A percentile compares a stretch with the other conserved stretches of the same genome.
phyloP scores from a whole-genome alignment of 805 yeast species.

The Komagataella pseudopastoris region DNA sequence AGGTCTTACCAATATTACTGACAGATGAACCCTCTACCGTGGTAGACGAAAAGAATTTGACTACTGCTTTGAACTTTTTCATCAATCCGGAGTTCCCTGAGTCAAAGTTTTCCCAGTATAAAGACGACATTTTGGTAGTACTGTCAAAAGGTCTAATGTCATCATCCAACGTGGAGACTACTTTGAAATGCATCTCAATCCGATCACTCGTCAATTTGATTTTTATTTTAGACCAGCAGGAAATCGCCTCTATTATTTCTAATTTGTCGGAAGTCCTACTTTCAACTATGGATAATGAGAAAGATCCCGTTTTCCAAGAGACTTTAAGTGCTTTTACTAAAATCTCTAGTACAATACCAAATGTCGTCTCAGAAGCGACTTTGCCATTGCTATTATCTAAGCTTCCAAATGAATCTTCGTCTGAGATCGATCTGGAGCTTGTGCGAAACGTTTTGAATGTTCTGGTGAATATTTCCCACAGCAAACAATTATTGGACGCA shows the following conservation, averaged over 20 bases:
- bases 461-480: constrained; percentile 23
- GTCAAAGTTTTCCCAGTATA: constrained; percentile 23
- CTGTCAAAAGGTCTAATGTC: constrained; percentile 59
- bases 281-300: constrained; percentile 20
- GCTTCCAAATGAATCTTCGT: constrained; percentile 25
- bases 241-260: constrained; percentile 47
- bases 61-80: neutral
- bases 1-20: constrained; percentile 30
- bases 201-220: constrained; percentile 38
- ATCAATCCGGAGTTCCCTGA: neutral
- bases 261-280: constrained; percentile 51
- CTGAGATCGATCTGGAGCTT: constrained; percentile 15
- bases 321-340: constrained; percentile 40
- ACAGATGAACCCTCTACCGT: constrained; percentile 3
- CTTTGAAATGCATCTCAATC: constrained; percentile 54
- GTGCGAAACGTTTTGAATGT: constrained; percentile 21
- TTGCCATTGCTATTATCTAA: constrained; percentile 36
- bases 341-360: constrained; percentile 23
- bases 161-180: constrained; percentile 53
- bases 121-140: constrained; percentile 56
- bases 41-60: neutral
- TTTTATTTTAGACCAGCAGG: constrained; percentile 36
- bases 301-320: constrained; percentile 37
- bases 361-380: constrained; percentile 33
- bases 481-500: constrained; percentile 28